Evolutionary conservation across 805 yeast genomes (phyloP), one percentile per base, ranked within the genome.

Genomic region (Saccharomycopsis vini): DNA sequence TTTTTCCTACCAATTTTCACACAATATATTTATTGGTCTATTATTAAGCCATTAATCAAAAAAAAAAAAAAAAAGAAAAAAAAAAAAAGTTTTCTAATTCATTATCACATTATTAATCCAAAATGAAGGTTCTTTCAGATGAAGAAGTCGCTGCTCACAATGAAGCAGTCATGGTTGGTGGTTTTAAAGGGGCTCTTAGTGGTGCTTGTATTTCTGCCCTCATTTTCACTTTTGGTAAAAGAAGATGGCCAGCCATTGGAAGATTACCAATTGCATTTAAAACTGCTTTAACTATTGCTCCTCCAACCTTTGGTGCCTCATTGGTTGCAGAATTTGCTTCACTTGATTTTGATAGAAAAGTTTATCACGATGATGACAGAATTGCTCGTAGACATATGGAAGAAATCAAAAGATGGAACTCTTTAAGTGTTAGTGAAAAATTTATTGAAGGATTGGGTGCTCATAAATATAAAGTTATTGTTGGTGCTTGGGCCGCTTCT

Each of bases 401-500:
- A 44, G 77, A 72, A 55, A 63, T 67, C 50, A 62, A 61, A 45
- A 66, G 72, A 55, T 78, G 84, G 81, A 61, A 70, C 19, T 51
- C 61, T 3, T 56, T 80, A 46, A 62, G 81, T 2, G 30, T 62
- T 2, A 54, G 62, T 5, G 80, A 80, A 36, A 77, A 77, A 57
- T 26, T 65, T 2, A 61, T 77, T 36, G 74, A 74, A 44, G 57
- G 67, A 33, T 61, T 74, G 24, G 63, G 72, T 35, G 72, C 66
- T 44, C 67, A 78, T 64, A 81, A 79, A 59, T 83, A 82, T 61
- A 71, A 72, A 57, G 70, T 81, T 51, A 77, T 84, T 52, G 73
- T 79, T 18, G 79, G 75, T 44, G 72, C 81, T 6, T 84, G 95
- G 95, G 88, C 85, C 4, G 82, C 77, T 19, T 79, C 90, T 3